Conservation (phyloP, 768 basidiomycete genomes). For the Mycena galopus region DNA sequence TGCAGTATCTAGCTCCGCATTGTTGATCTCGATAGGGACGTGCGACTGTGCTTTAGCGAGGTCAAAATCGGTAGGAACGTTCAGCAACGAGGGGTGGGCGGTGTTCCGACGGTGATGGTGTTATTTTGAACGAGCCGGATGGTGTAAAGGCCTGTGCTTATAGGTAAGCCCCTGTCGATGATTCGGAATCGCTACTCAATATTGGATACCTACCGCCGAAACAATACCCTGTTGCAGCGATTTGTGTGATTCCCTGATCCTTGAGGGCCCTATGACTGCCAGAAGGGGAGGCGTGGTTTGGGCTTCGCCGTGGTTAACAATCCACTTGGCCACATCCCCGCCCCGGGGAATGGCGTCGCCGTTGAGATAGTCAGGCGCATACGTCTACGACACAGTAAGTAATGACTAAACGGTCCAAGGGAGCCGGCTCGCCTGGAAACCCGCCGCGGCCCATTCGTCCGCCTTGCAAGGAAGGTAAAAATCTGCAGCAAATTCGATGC, state of each 20-base stretch:
- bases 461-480: conserved; percentile 11
- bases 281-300: conserved; percentile 47
- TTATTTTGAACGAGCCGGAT: conserved; percentile 33
- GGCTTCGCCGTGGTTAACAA: conserved; percentile 45
- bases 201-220: conserved; percentile 40
- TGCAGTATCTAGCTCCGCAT: conserved; percentile 31
- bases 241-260: conserved; percentile 48
- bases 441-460: conserved; percentile 36
- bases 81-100: conserved; percentile 25
- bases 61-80: conserved; percentile 31
- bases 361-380: conserved; percentile 33
- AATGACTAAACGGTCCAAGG: too few species aligned
- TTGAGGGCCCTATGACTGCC: conserved; percentile 48
- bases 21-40: conserved; percentile 32
- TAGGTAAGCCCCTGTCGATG: neutral
- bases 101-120: conserved; percentile 26
- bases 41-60: conserved; percentile 22
- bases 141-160: conserved; percentile 24
- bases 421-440: conserved; percentile 16
- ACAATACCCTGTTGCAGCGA: conserved; percentile 54
- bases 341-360: conserved; percentile 20
- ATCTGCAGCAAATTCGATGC: neutral
- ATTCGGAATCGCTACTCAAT: too few species aligned
- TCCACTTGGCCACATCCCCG: conserved; percentile 45
- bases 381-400: conserved; percentile 10